Conservation (phyloP, 2,329 filamentous ascomycete species). For the Pseudocercospora fuligena region DNA sequence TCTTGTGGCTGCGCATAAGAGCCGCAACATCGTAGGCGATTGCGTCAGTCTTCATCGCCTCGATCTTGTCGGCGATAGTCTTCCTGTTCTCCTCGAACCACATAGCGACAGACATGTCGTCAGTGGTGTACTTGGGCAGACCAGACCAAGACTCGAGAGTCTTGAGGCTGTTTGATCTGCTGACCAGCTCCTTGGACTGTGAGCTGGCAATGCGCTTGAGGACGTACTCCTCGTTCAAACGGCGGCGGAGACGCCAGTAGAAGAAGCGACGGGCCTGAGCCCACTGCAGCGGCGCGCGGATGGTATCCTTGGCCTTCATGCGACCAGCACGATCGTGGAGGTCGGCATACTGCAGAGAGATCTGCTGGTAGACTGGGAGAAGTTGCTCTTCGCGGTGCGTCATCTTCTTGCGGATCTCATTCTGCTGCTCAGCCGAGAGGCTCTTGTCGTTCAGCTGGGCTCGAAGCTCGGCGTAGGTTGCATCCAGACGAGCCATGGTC, state of each 20-base stretch:
- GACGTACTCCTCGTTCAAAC: conserved; percentile 96
- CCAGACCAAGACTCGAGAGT: conserved; percentile 83
- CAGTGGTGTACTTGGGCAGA: conserved; percentile 74
- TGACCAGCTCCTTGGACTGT: conserved; percentile 51
- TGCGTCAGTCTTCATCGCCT: conserved; percentile 77
- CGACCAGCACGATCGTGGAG: conserved; percentile 94
- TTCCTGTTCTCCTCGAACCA: conserved; percentile 98
- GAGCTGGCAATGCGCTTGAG: conserved; percentile 77
- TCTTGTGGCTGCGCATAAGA: conserved; percentile 67
- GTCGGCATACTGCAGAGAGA: conserved; percentile 96
- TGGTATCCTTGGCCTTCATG: conserved; percentile 97
- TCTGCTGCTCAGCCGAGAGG: conserved; percentile 74
- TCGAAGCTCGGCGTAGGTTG: conserved; percentile 80
- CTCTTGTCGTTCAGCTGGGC: conserved; percentile 72
- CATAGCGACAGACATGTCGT: conserved; percentile 81
- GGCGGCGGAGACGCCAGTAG: conserved; percentile 98
- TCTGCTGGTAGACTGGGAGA: conserved; percentile 90
- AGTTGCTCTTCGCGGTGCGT: conserved; percentile 82
- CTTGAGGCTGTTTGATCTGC: conserved; percentile 63
- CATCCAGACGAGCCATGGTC: conserved; percentile 93
- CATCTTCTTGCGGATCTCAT: conserved; percentile 83
- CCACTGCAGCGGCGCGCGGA: conserved; percentile 84
- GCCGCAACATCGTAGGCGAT: conserved; percentile 72
- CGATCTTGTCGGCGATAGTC: conserved; percentile 80
- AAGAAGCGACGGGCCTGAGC: conserved; percentile 92